phyloP scores from a whole-genome alignment of 805 yeast species.

The Yarrowia deformans region DNA sequence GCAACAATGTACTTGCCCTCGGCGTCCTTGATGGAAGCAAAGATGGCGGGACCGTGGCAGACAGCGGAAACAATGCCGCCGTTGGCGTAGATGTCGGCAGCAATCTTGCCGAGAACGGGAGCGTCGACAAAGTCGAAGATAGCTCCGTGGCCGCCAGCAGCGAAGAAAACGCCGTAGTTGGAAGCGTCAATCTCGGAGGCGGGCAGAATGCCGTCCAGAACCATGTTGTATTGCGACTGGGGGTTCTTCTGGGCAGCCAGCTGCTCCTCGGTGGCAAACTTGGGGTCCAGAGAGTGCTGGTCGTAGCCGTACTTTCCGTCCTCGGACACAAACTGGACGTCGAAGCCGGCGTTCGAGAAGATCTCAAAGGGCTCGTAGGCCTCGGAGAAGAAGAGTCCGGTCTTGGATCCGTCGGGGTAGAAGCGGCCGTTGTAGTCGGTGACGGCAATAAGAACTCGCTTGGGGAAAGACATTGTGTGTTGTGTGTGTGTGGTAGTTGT shows the following conservation, averaged over 20 bases:
- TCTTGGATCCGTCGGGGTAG: slow-evolving; percentile 64
- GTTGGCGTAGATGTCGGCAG: slow-evolving; percentile 56
- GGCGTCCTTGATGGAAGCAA: slow-evolving; percentile 57
- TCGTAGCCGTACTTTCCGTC: slow-evolving; percentile 66
- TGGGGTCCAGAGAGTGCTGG: slow-evolving; percentile 58
- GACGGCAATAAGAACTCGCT: slow-evolving; percentile 42
- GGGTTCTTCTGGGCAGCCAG: slow-evolving; percentile 53
- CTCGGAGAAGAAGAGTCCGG: slow-evolving; percentile 68
- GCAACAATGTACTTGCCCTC: slow-evolving; percentile 56
- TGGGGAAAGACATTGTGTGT: slow-evolving; percentile 25
- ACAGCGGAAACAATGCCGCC: slow-evolving; percentile 70
- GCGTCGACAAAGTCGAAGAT: slow-evolving; percentile 65
- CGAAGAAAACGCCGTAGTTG: slow-evolving; percentile 63
- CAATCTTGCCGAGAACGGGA: slow-evolving; percentile 55
- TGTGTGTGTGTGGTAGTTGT: background rate
- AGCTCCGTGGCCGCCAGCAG: slow-evolving; percentile 73
- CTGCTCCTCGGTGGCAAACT: slow-evolving; percentile 58
- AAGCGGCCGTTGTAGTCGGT: slow-evolving; percentile 50
- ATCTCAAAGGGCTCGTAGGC: slow-evolving; percentile 65
- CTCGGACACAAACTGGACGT: slow-evolving; percentile 65
- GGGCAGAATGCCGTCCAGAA: slow-evolving; percentile 49
- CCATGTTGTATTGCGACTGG: slow-evolving; percentile 53
- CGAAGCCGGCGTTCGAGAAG: slow-evolving; percentile 58
- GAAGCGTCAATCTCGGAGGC: slow-evolving; percentile 49
- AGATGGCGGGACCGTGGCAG: slow-evolving; percentile 72